Conservation (phyloP, 1,284 basidiomycete species). For the Malassezia vespertilionis region DNA sequence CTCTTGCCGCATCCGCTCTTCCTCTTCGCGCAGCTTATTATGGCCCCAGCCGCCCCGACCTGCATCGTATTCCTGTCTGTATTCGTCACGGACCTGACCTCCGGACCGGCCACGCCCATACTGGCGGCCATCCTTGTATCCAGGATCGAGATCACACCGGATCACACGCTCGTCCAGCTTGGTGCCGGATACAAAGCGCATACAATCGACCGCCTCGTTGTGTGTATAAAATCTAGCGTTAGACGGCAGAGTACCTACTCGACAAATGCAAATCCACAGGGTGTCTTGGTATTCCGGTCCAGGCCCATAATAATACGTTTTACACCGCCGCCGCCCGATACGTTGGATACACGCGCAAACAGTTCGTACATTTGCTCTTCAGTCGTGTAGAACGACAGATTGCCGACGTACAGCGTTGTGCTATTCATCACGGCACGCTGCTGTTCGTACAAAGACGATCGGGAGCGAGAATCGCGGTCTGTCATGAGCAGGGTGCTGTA, state of each 20-base stretch:
- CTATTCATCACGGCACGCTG: slow-evolving; percentile 51
- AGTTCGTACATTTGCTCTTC: slow-evolving; percentile 99
- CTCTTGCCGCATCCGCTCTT: slow-evolving; percentile 63
- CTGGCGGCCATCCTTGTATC: slow-evolving; percentile 91
- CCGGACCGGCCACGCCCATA: slow-evolving; percentile 94
- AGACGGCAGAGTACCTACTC: slow-evolving; percentile 52
- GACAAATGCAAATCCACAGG: slow-evolving; percentile 98
- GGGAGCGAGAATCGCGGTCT: slow-evolving; percentile 49
- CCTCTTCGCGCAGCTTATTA: slow-evolving; percentile 49
- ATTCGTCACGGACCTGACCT: slow-evolving; percentile 85
- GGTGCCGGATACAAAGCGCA: slow-evolving; percentile 88
- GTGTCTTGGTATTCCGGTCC: slow-evolving; percentile 92
- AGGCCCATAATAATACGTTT: slow-evolving; percentile 99
- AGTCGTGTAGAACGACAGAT: slow-evolving; percentile 59
- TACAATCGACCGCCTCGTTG: slow-evolving; percentile 77
- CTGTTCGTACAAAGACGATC: slow-evolving; percentile 46
- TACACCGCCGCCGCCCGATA: slow-evolving; percentile 84
- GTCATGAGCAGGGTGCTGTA: neutral
- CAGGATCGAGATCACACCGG: slow-evolving; percentile 93
- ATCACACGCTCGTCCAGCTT: slow-evolving; percentile 99
- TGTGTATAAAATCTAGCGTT: slow-evolving; percentile 70
- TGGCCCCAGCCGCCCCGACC: slow-evolving; percentile 73
- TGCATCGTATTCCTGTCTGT: slow-evolving; percentile 90
- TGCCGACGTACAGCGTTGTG: slow-evolving; percentile 61
- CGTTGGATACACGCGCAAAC: slow-evolving; percentile 79